Conservation (phyloP, 345 rosid genomes). For the Excoecaria agallocha region DNA sequence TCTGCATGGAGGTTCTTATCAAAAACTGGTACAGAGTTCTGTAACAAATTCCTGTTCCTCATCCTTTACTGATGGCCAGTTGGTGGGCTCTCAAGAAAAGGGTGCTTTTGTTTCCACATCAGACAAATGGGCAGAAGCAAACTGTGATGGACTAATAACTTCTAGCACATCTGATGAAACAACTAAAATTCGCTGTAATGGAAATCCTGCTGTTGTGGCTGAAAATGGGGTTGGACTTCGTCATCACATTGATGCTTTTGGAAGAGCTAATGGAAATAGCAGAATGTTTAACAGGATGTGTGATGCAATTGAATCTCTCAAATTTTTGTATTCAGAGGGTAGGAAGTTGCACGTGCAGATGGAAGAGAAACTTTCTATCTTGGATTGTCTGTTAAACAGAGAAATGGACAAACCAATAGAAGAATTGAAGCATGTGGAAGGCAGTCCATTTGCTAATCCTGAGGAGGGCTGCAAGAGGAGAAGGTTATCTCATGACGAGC, state of each 20-base stretch:
- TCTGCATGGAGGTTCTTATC: conserved; percentile 63
- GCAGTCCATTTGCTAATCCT: conserved; percentile 30
- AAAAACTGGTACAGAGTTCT: conserved; percentile 60
- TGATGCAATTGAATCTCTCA: conserved; percentile 48
- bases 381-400: conserved; percentile 38
- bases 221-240: conserved; percentile 47
- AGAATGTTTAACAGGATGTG: conserved; percentile 45
- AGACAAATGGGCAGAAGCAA: conserved; percentile 46
- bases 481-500: conserved; percentile 36
- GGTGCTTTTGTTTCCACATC: conserved; percentile 46
- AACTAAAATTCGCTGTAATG: conserved; percentile 26
- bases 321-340: conserved; percentile 38
- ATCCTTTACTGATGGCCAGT: conserved; percentile 88
- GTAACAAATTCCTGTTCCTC: conserved; percentile 68
- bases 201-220: conserved; percentile 44
- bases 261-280: conserved; percentile 28
- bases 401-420: conserved; percentile 25
- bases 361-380: conserved; percentile 42
- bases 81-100: conserved; percentile 84
- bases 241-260: conserved; percentile 26
- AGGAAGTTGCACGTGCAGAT: conserved; percentile 46
- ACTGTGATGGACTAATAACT: conserved; percentile 38
- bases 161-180: conserved; percentile 38
- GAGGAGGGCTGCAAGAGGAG: conserved; percentile 42
- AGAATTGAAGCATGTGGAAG: conserved; percentile 26